Percentiles rank a stretch among this genome's conserved stretches.
Conservation (phyloP, 2,329 filamentous ascomycete species). For the Beauveria scarabaeidicola region DNA sequence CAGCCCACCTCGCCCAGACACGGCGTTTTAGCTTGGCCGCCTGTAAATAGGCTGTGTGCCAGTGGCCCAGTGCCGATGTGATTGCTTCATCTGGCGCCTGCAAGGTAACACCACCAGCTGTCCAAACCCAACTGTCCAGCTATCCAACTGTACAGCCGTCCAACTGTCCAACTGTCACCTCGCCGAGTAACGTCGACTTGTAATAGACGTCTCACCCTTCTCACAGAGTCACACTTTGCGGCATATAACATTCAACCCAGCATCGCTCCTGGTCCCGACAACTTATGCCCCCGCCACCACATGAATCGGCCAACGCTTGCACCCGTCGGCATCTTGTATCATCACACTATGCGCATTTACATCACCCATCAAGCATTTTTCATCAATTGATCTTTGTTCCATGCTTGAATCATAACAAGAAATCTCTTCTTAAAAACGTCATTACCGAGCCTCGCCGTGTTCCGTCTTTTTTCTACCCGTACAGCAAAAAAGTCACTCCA, state of each 20-base stretch:
- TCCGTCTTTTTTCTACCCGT: conserved; percentile 24
- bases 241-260: neutral
- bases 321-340: neutral
- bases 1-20: neutral
- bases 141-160: neutral
- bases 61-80: too few relatives aligned
- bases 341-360: neutral
- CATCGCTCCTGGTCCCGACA: neutral
- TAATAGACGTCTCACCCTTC: too few relatives aligned
- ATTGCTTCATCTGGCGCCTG: too few relatives aligned
- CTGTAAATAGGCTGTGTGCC: too few relatives aligned
- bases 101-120: too few relatives aligned
- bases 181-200: too few relatives aligned
- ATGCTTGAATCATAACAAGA: conserved; percentile 9
- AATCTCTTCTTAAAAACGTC: conserved; percentile 17
- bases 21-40: neutral
- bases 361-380: too few relatives aligned
- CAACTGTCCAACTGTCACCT: too few relatives aligned
- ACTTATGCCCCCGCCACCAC: neutral
- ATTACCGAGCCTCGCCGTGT: conserved; percentile 26
- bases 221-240: too few relatives aligned
- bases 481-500: conserved; percentile 19
- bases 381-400: neutral
- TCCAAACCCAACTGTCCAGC: neutral
- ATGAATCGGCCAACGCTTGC: neutral